Evolutionary conservation across 139 green algal species (phyloP).

Genomic region (Chlamydomonas sphaeroides): DNA sequence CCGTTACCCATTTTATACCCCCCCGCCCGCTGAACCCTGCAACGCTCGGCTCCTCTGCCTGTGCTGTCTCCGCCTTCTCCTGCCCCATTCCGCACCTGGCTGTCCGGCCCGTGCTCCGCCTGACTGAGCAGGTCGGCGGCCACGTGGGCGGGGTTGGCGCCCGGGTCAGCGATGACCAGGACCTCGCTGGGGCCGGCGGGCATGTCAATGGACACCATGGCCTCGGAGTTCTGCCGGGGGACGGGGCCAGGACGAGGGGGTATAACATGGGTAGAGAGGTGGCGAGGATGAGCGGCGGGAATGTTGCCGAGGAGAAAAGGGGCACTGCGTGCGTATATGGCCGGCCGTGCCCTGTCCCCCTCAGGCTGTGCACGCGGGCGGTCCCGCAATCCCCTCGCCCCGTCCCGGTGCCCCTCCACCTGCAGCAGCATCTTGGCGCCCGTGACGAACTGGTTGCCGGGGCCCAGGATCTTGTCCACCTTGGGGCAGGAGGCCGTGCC

Average conservation of each 20-base stretch:
- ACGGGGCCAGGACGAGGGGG: neutral
- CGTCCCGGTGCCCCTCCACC: neutral
- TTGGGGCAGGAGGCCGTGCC: slow-evolving; percentile 94
- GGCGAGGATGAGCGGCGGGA: neutral
- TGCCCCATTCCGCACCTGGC: slow-evolving; percentile 87
- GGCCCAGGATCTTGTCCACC: slow-evolving; percentile 92
- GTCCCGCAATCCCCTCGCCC: neutral
- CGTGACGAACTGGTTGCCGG: slow-evolving; percentile 94
- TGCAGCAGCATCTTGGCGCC: slow-evolving; percentile 93
- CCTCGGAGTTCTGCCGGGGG: slow-evolving; percentile 81
- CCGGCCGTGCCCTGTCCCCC: too few species aligned
- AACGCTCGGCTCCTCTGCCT: too few species aligned
- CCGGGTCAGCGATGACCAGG: slow-evolving; percentile 93
- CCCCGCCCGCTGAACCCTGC: neutral
- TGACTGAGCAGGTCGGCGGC: slow-evolving; percentile 96
- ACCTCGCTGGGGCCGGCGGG: slow-evolving; percentile 91
- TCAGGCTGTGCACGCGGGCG: too few species aligned
- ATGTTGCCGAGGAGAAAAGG: too few species aligned
- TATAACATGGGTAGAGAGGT: neutral
- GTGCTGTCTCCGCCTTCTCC: too few species aligned
- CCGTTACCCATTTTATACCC: neutral
- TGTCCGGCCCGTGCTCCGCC: slow-evolving; percentile 95
- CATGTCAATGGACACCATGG: slow-evolving; percentile 98
- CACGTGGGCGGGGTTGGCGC: slow-evolving; percentile 80
- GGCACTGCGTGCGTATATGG: too few species aligned